phyloP scores from a whole-genome alignment of 495 filamentous ascomycete species.

The Aspergillus sclerotiicarbonarius region DNA sequence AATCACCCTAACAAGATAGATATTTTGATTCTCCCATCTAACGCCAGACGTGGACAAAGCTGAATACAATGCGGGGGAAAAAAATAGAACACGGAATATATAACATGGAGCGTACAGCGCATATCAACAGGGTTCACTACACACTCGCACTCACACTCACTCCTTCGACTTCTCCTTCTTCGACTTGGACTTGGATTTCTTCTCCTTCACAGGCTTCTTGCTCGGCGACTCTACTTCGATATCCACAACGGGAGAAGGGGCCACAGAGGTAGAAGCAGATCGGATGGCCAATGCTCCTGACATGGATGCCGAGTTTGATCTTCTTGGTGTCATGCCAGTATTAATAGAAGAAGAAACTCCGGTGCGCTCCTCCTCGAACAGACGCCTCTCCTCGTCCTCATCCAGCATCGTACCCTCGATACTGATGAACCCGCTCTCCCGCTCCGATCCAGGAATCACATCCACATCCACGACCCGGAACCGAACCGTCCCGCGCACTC shows the following conservation, averaged over 20 bases:
- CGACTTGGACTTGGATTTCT: constrained; percentile 17
- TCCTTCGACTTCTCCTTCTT: constrained; percentile 18
- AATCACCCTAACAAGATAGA: neutral
- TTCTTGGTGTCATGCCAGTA: neutral
- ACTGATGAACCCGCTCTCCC: constrained; percentile 60
- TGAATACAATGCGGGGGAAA: constrained; percentile 1
- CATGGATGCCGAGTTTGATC: constrained; percentile 10
- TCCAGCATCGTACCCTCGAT: constrained; percentile 68
- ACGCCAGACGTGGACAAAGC: constrained; percentile 16
- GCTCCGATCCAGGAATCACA: constrained; percentile 53
- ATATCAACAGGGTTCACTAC: constrained; percentile 4
- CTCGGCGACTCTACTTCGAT: constrained; percentile 10
- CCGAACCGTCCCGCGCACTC: constrained; percentile 56
- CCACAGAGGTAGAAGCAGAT: constrained; percentile 15
- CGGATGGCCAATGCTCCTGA: constrained; percentile 16
- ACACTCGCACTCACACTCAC: constrained; percentile 21
- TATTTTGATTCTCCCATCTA: constrained; percentile 21
- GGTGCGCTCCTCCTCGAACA: constrained; percentile 38
- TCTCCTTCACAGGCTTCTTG: constrained; percentile 8
- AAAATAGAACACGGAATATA: constrained; percentile 8
- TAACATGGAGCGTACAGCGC: constrained; percentile 10
- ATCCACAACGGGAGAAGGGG: constrained; percentile 13
- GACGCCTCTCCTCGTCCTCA: constrained; percentile 41
- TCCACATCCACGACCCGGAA: constrained; percentile 67
- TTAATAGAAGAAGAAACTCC: constrained; percentile 19